Percentiles rank a stretch among this genome's conserved stretches.
These are phyloP conservation scores for thale cress (Arabidopsis thaliana) DNA, from an alignment of 345 rosid species.

Conservation along the genomic window DNA sequence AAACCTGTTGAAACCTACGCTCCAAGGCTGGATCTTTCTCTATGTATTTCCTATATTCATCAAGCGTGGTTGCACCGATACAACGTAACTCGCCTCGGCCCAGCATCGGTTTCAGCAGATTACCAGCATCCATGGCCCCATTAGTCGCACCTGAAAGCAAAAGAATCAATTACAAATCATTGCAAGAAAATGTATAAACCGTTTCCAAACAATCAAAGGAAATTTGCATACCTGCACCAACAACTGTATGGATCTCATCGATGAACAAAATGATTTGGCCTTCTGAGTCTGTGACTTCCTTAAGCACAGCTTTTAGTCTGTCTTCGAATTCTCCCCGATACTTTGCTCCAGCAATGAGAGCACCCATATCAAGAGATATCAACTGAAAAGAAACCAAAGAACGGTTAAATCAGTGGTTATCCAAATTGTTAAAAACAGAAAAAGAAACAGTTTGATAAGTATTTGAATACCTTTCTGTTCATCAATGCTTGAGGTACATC, in stretches of 20 bases:
- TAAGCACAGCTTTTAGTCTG: slow-evolving; percentile 95
- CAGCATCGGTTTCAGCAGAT: slow-evolving; percentile 97
- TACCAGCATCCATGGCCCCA: slow-evolving; percentile 99
- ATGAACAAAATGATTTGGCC: slow-evolving; percentile 92
- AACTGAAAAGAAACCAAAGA: slow-evolving; percentile 53
- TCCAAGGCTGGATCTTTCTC: slow-evolving; percentile 99
- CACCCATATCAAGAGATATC: slow-evolving; percentile 98
- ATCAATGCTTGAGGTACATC: slow-evolving; percentile 99
- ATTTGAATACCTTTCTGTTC: slow-evolving; percentile 77
- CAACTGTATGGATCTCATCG: slow-evolving; percentile 99
- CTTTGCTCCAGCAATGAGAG: slow-evolving; percentile 98
- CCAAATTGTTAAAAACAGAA: not conserved
- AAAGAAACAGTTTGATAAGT: not conserved
- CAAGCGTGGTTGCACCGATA: slow-evolving; percentile 96
- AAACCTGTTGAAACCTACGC: slow-evolving; percentile 98
- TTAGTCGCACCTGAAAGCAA: slow-evolving; percentile 86
- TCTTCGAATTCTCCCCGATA: slow-evolving; percentile 98
- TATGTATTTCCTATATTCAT: slow-evolving; percentile 94
- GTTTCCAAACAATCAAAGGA: not conserved
- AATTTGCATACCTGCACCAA: slow-evolving; percentile 85
- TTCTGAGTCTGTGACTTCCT: slow-evolving; percentile 95
- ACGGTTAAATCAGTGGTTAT: not conserved
- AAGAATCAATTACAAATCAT: not conserved
- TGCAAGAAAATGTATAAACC: not conserved
- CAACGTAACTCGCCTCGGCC: slow-evolving; percentile 98